A percentile compares a stretch with the other conserved stretches of the same genome.
These are phyloP conservation scores for Cupressus sempervirens DNA, from an alignment of 75 land plant genomes.

Conservation along the genomic window DNA sequence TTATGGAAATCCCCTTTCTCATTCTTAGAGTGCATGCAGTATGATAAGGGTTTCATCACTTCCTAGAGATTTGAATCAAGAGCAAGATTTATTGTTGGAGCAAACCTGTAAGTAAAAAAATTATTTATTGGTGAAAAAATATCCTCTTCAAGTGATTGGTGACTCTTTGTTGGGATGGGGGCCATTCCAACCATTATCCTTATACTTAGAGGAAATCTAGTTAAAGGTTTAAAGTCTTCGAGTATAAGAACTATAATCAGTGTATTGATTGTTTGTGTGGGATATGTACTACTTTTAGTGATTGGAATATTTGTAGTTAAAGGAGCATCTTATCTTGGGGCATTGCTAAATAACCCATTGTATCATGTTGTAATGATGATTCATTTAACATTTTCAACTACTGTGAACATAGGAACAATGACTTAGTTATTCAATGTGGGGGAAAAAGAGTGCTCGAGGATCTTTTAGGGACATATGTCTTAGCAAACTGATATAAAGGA, in stretches of 20 bases:
- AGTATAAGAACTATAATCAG: constrained; percentile 14
- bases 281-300: constrained; percentile 39
- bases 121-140: constrained; percentile 53
- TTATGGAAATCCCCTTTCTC: background rate
- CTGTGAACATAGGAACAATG: constrained; percentile 64
- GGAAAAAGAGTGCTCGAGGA: too few relatives aligned
- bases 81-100: constrained; percentile 67
- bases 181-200: constrained; percentile 36
- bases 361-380: constrained; percentile 52
- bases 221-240: constrained; percentile 30
- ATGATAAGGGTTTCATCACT: background rate
- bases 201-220: constrained; percentile 31
- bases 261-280: constrained; percentile 26
- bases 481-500: too few relatives aligned
- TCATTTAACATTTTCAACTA: constrained; percentile 53
- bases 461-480: too few relatives aligned
- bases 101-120: constrained; percentile 41
- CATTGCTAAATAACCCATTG: constrained; percentile 47
- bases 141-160: constrained; percentile 60
- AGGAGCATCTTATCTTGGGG: constrained; percentile 31
- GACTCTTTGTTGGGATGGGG: constrained; percentile 66
- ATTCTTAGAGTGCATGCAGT: background rate
- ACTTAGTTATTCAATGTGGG: too few relatives aligned
- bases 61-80: background rate
- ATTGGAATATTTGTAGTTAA: constrained; percentile 40